Evolutionary conservation across 371 early-diverging fungal species (phyloP), one percentile per base, ranked within the genome.

Genomic region (Sporodiniella umbellata): DNA sequence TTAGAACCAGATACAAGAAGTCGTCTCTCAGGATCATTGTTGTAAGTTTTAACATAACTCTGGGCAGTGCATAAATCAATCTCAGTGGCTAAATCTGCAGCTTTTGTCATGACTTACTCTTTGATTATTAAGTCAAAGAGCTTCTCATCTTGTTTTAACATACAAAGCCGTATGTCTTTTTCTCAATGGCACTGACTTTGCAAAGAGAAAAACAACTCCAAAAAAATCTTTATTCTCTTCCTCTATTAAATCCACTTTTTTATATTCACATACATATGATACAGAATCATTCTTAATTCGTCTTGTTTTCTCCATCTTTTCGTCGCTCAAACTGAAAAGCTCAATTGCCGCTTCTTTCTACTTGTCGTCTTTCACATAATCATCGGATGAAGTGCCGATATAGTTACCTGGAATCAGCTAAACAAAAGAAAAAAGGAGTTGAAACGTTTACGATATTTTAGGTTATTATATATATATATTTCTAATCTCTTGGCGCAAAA

Each of bases 101-200:
- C 62, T 51, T 56, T 52, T 40, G 62, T 45, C 33, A 45, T 56
- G 26, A 51, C 45, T 39, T 53, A 49, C 49, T 61, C 49, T 45
- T 52, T 49, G 47, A 61, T 61, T 33, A 61, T 51, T 38, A 56
- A 49, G 40, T 56, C 56, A 40, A 52, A 56, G 43, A 61, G 50
- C 35, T 56, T 51, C 38, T 61, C 56, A 45, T 54, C 55, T 48
- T 33, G 55, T 54, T 54, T 54, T 54, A 54, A 54, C 48, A 48
- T 48, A 48, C 55, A 54, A 54, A 54, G 55, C 55, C 48, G 55
- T 54, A 48, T 54, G 55, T 54, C 55, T 47, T 54, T 54, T 54
- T 54, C n/a, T 54, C 55, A 54, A 54, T 35, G 54, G 31, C 54
- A 53, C 47, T 46, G 54, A 46, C 54, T 45, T 47, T 53, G 54